Evolutionary conservation across 2,329 filamentous ascomycete species (phyloP).

Genomic region (Trichoderma arundinaceum): DNA sequence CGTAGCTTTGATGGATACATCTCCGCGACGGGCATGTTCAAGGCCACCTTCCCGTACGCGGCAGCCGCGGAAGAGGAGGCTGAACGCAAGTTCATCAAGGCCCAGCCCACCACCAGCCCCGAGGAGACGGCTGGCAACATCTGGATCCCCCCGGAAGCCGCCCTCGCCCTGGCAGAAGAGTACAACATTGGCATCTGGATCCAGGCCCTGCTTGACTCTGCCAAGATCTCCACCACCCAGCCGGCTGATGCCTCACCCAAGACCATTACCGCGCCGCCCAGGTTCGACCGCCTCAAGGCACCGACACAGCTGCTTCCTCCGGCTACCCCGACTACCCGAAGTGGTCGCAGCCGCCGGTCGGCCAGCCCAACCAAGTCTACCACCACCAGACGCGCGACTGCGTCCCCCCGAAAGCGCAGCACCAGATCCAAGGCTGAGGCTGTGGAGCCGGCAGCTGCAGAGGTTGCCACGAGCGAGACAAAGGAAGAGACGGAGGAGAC

Average conservation of each 20-base stretch:
- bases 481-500: conserved; percentile 44
- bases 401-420: conserved; percentile 62
- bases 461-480: conserved; percentile 42
- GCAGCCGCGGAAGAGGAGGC: conserved; percentile 72
- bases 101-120: conserved; percentile 75
- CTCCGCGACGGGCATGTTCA: conserved; percentile 90
- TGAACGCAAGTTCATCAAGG: conserved; percentile 85
- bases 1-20: conserved; percentile 84
- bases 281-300: conserved; percentile 65
- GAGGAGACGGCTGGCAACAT: conserved; percentile 97
- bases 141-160: conserved; percentile 87
- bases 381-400: conserved; percentile 54
- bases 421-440: conserved; percentile 52
- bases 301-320: conserved; percentile 53
- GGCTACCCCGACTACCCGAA: conserved; percentile 55
- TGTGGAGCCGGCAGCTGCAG: conserved; percentile 41
- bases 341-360: conserved; percentile 59
- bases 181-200: conserved; percentile 90
- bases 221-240: conserved; percentile 69
- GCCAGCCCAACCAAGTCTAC: conserved; percentile 62
- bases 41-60: conserved; percentile 83
- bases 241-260: conserved; percentile 72
- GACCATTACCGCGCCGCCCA: conserved; percentile 80
- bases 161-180: conserved; percentile 81
- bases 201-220: conserved; percentile 86